These are phyloP conservation scores for Scheffersomyces lignicola DNA, from an alignment of 1,139 yeast species.

Conservation along the genomic window DNA sequence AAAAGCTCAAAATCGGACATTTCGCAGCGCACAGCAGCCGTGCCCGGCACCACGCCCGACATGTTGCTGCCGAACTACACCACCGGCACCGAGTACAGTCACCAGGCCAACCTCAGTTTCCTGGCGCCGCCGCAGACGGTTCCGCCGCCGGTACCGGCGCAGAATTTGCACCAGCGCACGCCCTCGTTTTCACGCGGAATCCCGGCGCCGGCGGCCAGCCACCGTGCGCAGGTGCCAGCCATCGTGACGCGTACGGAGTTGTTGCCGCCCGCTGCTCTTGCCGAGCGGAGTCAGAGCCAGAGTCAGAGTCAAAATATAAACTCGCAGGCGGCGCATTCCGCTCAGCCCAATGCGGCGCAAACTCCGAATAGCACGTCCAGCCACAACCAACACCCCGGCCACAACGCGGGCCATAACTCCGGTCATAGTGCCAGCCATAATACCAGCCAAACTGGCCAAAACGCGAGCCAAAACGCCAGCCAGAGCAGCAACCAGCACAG, in stretches of 20 bases:
- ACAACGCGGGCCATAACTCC: conserved; percentile 6
- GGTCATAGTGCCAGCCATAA: no score
- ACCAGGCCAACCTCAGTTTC: conserved; percentile 16
- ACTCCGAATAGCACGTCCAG: conserved; percentile 1
- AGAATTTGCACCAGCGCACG: not conserved
- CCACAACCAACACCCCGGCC: conserved; percentile 5
- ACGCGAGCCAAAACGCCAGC: conserved; percentile 7
- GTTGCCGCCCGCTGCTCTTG: conserved; percentile 26
- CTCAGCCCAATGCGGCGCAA: conserved; percentile 3
- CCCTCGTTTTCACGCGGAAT: conserved; percentile 3
- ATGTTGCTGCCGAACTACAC: conserved; percentile 1
- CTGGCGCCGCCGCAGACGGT: conserved; percentile 6
- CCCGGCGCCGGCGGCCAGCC: conserved; percentile 8
- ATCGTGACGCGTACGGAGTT: no score
- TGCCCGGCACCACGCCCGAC: not conserved
- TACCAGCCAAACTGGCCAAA: no score
- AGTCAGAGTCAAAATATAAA: conserved; percentile 13
- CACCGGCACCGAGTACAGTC: not conserved
- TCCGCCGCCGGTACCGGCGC: conserved; percentile 2
- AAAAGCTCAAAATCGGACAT: conserved; percentile 16
- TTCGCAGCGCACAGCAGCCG: conserved; percentile 1
- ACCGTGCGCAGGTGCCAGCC: no score
- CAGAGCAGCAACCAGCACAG: conserved; percentile 9
- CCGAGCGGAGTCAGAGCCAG: conserved; percentile 17
- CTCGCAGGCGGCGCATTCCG: conserved; percentile 5